Percentiles rank a stretch among this genome's conserved stretches.
Evolutionary conservation across 768 basidiomycete species (phyloP).

Genomic region (Crepidotus variabilis): DNA sequence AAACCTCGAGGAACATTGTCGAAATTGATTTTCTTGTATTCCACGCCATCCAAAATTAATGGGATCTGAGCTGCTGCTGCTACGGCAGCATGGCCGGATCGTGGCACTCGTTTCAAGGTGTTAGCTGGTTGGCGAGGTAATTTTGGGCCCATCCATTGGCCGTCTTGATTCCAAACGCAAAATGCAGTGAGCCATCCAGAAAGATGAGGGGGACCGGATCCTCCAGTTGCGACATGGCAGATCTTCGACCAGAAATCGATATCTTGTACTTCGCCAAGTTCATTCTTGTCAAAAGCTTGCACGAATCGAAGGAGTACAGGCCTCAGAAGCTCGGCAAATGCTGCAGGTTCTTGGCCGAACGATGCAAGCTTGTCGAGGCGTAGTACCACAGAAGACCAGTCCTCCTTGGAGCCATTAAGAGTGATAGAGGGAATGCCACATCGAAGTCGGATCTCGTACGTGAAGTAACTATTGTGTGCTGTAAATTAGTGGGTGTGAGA

Average conservation of each 20-base stretch:
- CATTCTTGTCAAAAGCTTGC: slow-evolving; percentile 15
- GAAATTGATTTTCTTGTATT: slow-evolving; percentile 6
- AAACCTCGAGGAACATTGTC: slow-evolving; percentile 12
- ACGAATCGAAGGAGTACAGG: slow-evolving; percentile 16
- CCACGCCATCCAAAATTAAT: slow-evolving; percentile 8
- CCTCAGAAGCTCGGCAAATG: slow-evolving; percentile 14
- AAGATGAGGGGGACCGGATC: slow-evolving; percentile 11
- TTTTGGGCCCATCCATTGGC: slow-evolving; percentile 13
- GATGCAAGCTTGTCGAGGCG: slow-evolving; percentile 16
- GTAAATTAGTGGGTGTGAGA: too few relatives aligned
- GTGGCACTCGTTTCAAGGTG: background rate
- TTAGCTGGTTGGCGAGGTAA: background rate
- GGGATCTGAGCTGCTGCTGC: background rate
- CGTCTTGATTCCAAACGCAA: slow-evolving; percentile 14
- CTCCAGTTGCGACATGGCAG: slow-evolving; percentile 8
- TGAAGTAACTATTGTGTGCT: slow-evolving; percentile 13
- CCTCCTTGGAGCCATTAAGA: slow-evolving; percentile 16
- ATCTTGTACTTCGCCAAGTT: background rate
- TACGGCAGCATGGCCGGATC: background rate
- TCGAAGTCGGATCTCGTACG: slow-evolving; percentile 3
- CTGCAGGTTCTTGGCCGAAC: slow-evolving; percentile 13
- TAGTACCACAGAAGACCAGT: slow-evolving; percentile 19
- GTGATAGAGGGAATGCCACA: slow-evolving; percentile 23
- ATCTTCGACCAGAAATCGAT: slow-evolving; percentile 12
- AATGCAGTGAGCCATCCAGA: slow-evolving; percentile 18